Percentiles rank a stretch among this genome's conserved stretches.
phyloP scores from a whole-genome alignment of 176 grass and related monocot species.

The Oryza coarctata region DNA sequence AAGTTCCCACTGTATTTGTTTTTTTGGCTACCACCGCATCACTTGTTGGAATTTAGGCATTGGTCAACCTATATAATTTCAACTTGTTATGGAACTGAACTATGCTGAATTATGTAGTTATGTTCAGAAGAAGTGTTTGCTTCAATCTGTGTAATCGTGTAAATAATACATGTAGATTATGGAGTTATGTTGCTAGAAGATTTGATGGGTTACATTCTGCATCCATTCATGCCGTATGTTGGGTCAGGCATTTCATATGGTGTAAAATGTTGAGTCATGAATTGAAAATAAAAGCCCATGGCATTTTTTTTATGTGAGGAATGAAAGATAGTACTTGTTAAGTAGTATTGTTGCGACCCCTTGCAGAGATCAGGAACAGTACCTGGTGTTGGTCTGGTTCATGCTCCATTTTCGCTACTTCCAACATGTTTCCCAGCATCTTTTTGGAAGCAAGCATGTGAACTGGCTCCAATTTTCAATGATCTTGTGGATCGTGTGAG shows the following conservation, averaged over 20 bases:
- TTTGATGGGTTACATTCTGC: background rate
- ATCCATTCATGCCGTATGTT: background rate
- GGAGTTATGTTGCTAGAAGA: background rate
- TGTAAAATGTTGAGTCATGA: background rate
- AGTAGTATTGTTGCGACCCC: background rate
- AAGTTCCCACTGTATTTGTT: too few relatives aligned
- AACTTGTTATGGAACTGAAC: too few relatives aligned
- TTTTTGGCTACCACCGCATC: too few relatives aligned
- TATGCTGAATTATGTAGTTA: too few relatives aligned
- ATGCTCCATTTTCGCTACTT: slow-evolving; percentile 73
- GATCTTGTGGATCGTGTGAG: slow-evolving; percentile 91
- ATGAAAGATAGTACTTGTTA: background rate
- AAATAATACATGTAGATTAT: background rate
- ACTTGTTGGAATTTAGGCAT: too few relatives aligned
- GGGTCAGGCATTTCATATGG: background rate
- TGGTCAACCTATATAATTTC: too few relatives aligned
- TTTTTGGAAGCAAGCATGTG: slow-evolving; percentile 74
- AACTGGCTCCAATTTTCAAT: slow-evolving; percentile 83
- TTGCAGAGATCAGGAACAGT: slow-evolving; percentile 80
- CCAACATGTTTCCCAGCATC: slow-evolving; percentile 52
- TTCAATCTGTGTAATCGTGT: background rate
- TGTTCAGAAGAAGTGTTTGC: too few relatives aligned
- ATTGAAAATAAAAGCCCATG: background rate
- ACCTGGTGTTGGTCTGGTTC: slow-evolving; percentile 83
- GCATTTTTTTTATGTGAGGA: background rate